Percentiles rank a stretch among this genome's conserved stretches.
These are phyloP conservation scores for Tuber indicum DNA, from an alignment of 495 filamentous ascomycete genomes.

Conservation along the genomic window DNA sequence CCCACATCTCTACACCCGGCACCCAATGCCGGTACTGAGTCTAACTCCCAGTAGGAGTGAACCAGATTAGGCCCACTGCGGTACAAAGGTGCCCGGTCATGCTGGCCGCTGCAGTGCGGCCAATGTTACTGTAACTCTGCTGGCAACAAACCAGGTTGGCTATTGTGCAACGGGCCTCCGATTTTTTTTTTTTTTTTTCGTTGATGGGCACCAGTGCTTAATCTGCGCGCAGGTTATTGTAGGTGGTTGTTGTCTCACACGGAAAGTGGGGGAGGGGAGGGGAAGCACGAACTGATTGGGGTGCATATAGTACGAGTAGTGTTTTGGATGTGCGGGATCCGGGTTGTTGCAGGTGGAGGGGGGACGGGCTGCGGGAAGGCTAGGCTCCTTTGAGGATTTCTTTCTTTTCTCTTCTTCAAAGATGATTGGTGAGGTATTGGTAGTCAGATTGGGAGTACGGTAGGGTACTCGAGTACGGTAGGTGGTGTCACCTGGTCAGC, in stretches of 20 bases:
- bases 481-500: no score
- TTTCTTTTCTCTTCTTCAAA: neutral
- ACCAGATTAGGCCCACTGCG: neutral
- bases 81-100: neutral
- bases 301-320: neutral
- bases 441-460: no score
- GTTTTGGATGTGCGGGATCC: neutral
- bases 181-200: neutral
- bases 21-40: neutral
- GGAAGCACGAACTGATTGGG: neutral
- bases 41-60: neutral
- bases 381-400: neutral
- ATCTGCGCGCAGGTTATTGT: no score
- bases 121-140: neutral
- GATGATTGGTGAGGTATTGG: no score
- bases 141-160: neutral
- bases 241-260: neutral
- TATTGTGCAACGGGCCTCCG: neutral
- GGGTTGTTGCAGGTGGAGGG: neutral
- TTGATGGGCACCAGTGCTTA: no score
- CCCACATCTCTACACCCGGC: neutral
- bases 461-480: no score
- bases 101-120: neutral
- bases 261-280: neutral
- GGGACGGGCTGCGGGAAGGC: neutral